A percentile compares a stretch with the other conserved stretches of the same genome.
Conservation (phyloP, 2,329 filamentous ascomycete genomes). For the Akanthomyces muscarius region DNA sequence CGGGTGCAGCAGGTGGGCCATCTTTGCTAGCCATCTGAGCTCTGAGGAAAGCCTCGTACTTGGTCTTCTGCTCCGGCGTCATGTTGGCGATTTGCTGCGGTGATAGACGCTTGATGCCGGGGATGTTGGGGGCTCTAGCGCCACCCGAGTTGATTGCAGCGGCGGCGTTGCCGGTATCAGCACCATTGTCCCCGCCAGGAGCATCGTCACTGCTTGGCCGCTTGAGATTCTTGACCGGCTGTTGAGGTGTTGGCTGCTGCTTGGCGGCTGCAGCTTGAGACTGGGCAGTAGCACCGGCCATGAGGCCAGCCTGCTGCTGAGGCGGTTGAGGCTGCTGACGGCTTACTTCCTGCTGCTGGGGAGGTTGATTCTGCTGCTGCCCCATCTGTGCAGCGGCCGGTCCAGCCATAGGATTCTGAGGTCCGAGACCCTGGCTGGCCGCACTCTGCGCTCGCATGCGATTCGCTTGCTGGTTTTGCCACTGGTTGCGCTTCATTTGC, state of each 20-base stretch:
- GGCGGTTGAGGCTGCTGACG: constrained; percentile 33
- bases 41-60: constrained; percentile 39
- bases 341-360: constrained; percentile 25
- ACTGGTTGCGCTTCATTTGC: constrained; percentile 32
- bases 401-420: constrained; percentile 21
- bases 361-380: constrained; percentile 20
- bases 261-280: constrained; percentile 27
- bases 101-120: constrained; percentile 23
- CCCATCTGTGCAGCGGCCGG: constrained; percentile 18
- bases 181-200: constrained; percentile 39
- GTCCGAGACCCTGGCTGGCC: constrained; percentile 19
- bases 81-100: constrained; percentile 37
- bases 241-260: constrained; percentile 10
- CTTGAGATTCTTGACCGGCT: constrained; percentile 46
- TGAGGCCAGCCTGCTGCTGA: constrained; percentile 27
- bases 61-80: constrained; percentile 42
- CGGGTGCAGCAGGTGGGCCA: background rate
- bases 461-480: constrained; percentile 28
- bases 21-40: constrained; percentile 26
- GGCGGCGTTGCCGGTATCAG: constrained; percentile 24
- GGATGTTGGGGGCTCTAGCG: constrained; percentile 19
- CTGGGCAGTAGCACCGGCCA: constrained; percentile 15
- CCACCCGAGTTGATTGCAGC: constrained; percentile 16
- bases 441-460: constrained; percentile 25
- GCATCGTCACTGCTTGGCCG: constrained; percentile 46